Conservation (phyloP, 148 eudicot species). For the Nyssa sinensis region DNA sequence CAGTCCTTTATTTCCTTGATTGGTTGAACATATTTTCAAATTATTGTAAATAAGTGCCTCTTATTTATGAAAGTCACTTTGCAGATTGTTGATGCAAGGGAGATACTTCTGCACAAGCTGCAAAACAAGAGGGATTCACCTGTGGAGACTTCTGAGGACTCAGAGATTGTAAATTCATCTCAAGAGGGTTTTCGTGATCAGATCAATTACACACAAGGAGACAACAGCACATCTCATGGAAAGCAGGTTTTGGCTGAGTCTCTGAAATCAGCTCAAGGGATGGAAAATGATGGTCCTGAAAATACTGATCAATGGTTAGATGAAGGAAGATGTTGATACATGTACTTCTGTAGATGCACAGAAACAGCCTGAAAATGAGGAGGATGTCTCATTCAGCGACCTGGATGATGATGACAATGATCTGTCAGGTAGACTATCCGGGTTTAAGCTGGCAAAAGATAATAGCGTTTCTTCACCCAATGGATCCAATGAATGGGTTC, state of each 20-base stretch:
- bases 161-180: conserved; percentile 27
- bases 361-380: conserved; percentile 40
- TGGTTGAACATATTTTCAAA: no score
- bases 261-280: conserved; percentile 14
- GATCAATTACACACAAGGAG: no score
- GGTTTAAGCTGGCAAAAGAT: conserved; percentile 19
- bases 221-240: conserved; percentile 10
- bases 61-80: conserved; percentile 12
- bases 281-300: no score
- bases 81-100: conserved; percentile 60
- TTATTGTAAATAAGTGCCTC: not conserved
- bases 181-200: no score
- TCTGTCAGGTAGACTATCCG: conserved; percentile 25
- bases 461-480: conserved; percentile 39
- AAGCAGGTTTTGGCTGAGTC: conserved; percentile 8
- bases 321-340: conserved; percentile 18
- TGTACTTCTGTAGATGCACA: conserved; percentile 12
- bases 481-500: conserved; percentile 61
- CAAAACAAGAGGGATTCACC: conserved; percentile 31
- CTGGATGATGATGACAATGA: conserved; percentile 61
- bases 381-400: conserved; percentile 72
- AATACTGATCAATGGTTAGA: no score
- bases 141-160: conserved; percentile 27
- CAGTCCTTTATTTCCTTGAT: no score
- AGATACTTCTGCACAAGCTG: conserved; percentile 44